Base-by-base conservation (phyloP, 106 monocot genomes). In the Dendrobium huoshanense region DNA sequence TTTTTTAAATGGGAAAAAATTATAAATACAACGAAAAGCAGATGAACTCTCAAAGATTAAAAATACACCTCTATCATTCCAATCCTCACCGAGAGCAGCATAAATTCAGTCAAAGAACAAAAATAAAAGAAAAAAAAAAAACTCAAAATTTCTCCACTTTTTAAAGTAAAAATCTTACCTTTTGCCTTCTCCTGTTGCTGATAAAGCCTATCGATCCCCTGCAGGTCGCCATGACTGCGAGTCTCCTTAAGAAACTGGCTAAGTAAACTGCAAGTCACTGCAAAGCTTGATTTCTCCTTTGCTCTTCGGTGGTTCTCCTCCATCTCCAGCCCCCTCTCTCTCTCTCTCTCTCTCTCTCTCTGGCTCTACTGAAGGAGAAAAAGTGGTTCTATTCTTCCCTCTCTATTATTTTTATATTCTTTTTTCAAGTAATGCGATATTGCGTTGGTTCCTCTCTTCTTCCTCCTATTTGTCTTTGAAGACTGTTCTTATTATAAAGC, bases 231-330 rank as follows among this genome's bases (percentile, higher is more conserved):
- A 73, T 83, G 7, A 85, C 84, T 87, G 4, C 87, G 49, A 24
- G 87, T 88, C 83, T 90, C 83, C 87, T 87, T 95, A 78, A 95
- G 73, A 77, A 84, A 90, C 48, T 87, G 85, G 82, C 90, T 92
- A 49, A 95, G 83, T 7, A 80, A 87, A 73, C 72, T 85, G 61
- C 95, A 92, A 44, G 95, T 89, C 27, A 81, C 44, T 5, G 88
- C 86, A 82, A 95, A 95, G 51, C 45, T 61, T 19, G n/a, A n/a
- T n/a, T 22, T 61, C 22, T 22, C 61, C n/a, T 4, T 61, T n/a
- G 4, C 61, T 77, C 45, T 72, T 58, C 68, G 67, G 20, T 10
- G 31, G 40, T 16, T 80, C 86, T 75, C 75, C 64, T 81, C 76
- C 29, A 27, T 27, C 44, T 54, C 68, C 54, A 40, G 1, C 51